A percentile compares a stretch with the other conserved stretches of the same genome.
Conservation (phyloP, 306 rosid species). For the Medicago ruthenica region DNA sequence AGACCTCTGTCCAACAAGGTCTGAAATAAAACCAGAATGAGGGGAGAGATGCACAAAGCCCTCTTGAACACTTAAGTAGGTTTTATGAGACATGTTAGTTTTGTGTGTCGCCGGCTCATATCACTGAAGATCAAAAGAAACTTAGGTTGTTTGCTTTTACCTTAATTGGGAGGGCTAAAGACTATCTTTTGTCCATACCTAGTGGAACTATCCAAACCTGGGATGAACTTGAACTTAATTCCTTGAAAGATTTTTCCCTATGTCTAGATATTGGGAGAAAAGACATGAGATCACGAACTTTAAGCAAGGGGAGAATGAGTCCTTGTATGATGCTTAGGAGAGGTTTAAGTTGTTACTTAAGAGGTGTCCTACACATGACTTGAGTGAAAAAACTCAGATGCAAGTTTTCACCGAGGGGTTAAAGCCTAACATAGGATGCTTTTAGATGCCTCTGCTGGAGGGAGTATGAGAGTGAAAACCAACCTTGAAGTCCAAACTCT, state of each 20-base stretch:
- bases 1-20: too few relatives aligned
- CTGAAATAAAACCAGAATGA: too few relatives aligned
- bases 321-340: neutral
- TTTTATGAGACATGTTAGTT: neutral
- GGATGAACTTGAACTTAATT: neutral
- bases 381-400: too few relatives aligned
- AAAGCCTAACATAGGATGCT: neutral
- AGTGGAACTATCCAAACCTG: neutral
- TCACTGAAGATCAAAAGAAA: rapidly evolving
- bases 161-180: neutral
- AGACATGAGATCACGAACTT: neutral
- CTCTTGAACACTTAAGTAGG: neutral
- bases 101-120: too few relatives aligned
- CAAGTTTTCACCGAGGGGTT: neutral
- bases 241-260: neutral
- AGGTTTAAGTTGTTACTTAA: too few relatives aligned
- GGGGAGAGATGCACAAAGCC: too few relatives aligned
- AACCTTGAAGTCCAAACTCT: too few relatives aligned
- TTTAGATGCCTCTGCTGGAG: neutral
- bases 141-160: neutral
- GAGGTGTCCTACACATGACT: neutral
- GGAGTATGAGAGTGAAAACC: too few relatives aligned
- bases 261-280: neutral
- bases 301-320: neutral
- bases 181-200: neutral